Conservation (phyloP, 352 stramenopile species). For the Lagenidium giganteum region DNA sequence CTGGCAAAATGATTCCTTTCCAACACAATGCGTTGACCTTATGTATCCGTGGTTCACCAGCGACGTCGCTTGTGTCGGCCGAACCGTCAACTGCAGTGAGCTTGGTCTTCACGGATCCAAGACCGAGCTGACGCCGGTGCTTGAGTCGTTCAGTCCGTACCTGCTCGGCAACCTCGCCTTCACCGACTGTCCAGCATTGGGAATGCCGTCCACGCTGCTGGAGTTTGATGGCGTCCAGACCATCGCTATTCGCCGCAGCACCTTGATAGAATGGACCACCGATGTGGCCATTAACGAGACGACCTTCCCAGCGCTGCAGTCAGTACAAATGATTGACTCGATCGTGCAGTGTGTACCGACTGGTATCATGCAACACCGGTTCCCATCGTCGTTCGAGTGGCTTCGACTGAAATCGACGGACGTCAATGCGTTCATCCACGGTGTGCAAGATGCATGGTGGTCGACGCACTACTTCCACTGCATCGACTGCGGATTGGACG, state of each 20-base stretch:
- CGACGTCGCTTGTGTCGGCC: constrained; percentile 5
- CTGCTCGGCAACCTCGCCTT: constrained; percentile 5
- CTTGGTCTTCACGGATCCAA: not conserved
- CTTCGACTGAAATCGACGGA: no score
- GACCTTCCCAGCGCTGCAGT: not conserved
- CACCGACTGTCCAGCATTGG: constrained; percentile 1
- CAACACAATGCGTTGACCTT: constrained; percentile 4
- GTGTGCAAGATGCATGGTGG: no score
- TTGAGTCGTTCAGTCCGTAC: not conserved
- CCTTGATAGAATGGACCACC: not conserved
- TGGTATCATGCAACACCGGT: no score
- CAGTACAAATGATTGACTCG: not conserved
- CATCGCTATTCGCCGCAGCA: not conserved
- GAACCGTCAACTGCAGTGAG: constrained; percentile 1
- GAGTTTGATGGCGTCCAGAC: not conserved
- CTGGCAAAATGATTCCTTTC: no score
- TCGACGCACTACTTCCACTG: no score
- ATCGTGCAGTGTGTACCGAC: no score
- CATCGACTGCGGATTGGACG: no score
- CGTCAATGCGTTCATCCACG: no score
- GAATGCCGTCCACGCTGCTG: not conserved
- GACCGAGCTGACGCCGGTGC: not conserved
- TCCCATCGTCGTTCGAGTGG: constrained; percentile 6
- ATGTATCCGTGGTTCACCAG: constrained; percentile 12
- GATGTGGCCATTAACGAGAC: not conserved